phyloP scores from a whole-genome alignment of 1,284 basidiomycete genomes.

The Cystobasidium pallidum region DNA sequence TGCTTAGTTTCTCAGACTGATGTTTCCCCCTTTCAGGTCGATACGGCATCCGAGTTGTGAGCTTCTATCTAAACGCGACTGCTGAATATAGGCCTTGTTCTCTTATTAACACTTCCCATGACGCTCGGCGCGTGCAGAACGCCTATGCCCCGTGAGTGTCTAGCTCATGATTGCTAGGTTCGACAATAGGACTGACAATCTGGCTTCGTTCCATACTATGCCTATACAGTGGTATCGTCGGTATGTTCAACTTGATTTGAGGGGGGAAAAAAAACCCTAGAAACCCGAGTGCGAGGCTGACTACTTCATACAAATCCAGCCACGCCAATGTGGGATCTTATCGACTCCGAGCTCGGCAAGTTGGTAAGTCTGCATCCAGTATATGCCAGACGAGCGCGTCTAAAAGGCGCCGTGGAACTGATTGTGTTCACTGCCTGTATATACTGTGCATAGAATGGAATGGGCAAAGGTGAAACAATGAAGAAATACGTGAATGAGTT shows the following conservation, averaged over 20 bases:
- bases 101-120: no score
- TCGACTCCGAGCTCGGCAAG: conserved; percentile 38
- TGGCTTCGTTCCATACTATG: no score
- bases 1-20: no score
- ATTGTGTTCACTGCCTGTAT: no score
- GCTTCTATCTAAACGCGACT: neutral
- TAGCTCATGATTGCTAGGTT: no score
- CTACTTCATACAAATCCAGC: neutral
- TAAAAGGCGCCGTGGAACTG: no score
- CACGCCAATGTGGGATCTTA: conserved; percentile 42
- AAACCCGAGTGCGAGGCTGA: no score
- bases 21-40: neutral
- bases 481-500: conserved; percentile 39
- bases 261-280: no score
- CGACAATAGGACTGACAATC: no score
- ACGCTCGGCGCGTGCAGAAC: no score
- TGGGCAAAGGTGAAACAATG: conserved; percentile 34
- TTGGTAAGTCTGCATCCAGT: conserved; percentile 8
- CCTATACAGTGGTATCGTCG: conserved; percentile 39
- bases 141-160: conserved; percentile 37
- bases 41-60: conserved; percentile 38
- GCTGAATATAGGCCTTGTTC: no score
- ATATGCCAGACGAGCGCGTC: no score
- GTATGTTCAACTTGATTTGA: conserved; percentile 4
- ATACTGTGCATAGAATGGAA: conserved; percentile 18